Conservation (phyloP, 2,329 filamentous ascomycete genomes). For the Neonectria magnoliae region DNA sequence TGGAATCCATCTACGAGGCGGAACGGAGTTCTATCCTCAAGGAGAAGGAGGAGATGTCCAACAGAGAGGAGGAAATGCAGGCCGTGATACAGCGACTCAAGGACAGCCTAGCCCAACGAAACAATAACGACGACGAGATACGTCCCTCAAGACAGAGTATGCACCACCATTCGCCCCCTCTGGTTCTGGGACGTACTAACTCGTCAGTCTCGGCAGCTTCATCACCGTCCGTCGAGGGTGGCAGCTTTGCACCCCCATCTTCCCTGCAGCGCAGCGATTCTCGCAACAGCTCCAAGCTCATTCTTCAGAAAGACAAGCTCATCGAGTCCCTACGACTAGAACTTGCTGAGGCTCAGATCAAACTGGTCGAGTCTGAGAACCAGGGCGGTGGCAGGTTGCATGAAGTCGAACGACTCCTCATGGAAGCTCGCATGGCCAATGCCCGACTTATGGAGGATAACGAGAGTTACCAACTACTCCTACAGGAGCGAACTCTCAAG, state of each 20-base stretch:
- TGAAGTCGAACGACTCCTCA: conserved; percentile 88
- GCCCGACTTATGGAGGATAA: conserved; percentile 98
- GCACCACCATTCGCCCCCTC: conserved; percentile 37
- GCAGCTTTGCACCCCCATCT: conserved; percentile 86
- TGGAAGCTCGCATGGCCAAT: conserved; percentile 95
- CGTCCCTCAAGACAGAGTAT: conserved; percentile 68
- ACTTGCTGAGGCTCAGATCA: conserved; percentile 94
- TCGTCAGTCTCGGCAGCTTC: conserved; percentile 55
- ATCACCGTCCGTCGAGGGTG: conserved; percentile 76
- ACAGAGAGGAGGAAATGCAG: conserved; percentile 90
- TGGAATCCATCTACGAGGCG: conserved; percentile 91
- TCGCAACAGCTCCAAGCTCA: conserved; percentile 85
- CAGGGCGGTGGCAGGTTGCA: conserved; percentile 86
- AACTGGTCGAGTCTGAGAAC: conserved; percentile 93
- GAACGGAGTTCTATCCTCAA: conserved; percentile 88
- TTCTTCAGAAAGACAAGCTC: conserved; percentile 95
- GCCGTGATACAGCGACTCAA: conserved; percentile 90
- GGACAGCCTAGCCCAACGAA: conserved; percentile 84
- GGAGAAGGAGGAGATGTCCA: conserved; percentile 89
- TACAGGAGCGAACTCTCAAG: conserved; percentile 94
- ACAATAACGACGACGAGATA: conserved; percentile 66
- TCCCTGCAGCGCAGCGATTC: conserved; percentile 89
- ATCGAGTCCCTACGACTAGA: conserved; percentile 94
- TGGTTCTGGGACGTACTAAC: conserved; percentile 31
- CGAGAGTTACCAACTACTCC: conserved; percentile 94